These are phyloP conservation scores for Zygoascus flipseniorum DNA, from an alignment of 805 yeast species.

Conservation along the genomic window DNA sequence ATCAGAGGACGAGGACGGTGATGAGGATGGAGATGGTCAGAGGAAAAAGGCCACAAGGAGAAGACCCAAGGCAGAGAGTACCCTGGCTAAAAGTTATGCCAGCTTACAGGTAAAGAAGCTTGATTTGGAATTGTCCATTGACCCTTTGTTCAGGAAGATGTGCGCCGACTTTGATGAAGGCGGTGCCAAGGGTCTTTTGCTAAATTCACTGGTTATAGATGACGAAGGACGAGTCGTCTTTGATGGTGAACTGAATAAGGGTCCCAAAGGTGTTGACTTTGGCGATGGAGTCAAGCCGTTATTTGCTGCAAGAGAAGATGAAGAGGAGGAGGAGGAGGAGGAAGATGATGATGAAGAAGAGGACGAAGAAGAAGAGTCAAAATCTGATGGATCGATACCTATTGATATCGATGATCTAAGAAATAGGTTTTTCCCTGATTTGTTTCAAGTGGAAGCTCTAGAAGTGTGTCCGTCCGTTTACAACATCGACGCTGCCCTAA, in stretches of 20 bases:
- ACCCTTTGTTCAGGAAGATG: constrained; percentile 34
- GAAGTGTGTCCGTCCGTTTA: constrained; percentile 63
- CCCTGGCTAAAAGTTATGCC: constrained; percentile 25
- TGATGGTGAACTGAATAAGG: constrained; percentile 46
- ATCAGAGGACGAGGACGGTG: constrained; percentile 42
- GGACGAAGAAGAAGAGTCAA: constrained; percentile 7
- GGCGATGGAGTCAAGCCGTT: background rate
- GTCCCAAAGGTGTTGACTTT: constrained; percentile 10
- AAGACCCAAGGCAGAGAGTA: constrained; percentile 21
- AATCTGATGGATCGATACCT: constrained; percentile 1
- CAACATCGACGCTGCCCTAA: constrained; percentile 50
- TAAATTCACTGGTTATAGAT: constrained; percentile 43
- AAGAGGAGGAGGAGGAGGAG: constrained; percentile 33
- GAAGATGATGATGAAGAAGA: constrained; percentile 27
- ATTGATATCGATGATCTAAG: constrained; percentile 21
- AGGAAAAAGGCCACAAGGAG: constrained; percentile 17
- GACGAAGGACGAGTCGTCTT: constrained; percentile 56
- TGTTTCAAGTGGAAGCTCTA: constrained; percentile 14
- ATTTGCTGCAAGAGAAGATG: constrained; percentile 15
- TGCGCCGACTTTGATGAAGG: constrained; percentile 40
- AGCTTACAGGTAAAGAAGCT: constrained; percentile 24
- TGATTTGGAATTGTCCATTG: constrained; percentile 33
- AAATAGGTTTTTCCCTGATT: constrained; percentile 19
- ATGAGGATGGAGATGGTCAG: constrained; percentile 10
- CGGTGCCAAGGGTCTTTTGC: constrained; percentile 33